Evolutionary conservation across 164 flowering plant genomes (phyloP), one percentile per base, ranked within the genome.

Genomic region (Annona squamosa): DNA sequence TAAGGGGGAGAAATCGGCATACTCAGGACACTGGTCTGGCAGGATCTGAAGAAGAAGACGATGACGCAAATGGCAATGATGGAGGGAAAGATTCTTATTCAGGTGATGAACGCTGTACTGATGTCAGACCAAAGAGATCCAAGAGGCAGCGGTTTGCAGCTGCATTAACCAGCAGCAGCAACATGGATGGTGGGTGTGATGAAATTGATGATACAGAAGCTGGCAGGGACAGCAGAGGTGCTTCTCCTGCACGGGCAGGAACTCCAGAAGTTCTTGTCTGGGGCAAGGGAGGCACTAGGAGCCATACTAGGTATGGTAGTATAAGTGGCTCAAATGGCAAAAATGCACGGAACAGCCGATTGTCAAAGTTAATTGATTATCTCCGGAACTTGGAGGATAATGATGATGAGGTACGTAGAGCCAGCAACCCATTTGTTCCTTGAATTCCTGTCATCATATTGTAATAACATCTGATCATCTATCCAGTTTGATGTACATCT

Each of bases 281-380:
- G 98, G 98, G 97, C 16, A 78, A 80, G 79, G 97, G 92, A 52
- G 94, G 98, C 18, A 73, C 77, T 16, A 81, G 98, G 45, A 93
- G 98, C 78, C 84, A 87, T 80, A 89, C 85, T 5, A 81, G 94
- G 44, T 82, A 89, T 81, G 88, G 93, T 1, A 82, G 80, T 76
- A 17, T 74, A 3, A 81, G 84, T 73, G 86, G 84, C 73, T 65
- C 81, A 68, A 83, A 79, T 72, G 79, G 78, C 70, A 87, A 83
- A 80, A 84, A 73, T 79, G 77, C 85, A 2, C 77, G 85, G 56
- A 80, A 45, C 71, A 74, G 65, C 74, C 91, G 91, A 61, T n/a
- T 87, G 48, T 70, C 87, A 41, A 88, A 85, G 80, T 76, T 91
- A 77, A 82, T 80, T 26, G 90, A 90, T 70, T 79, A 83, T 80